Conservation (phyloP, 2,329 filamentous ascomycete genomes). For the Coniosporium tulheliwenetii region DNA sequence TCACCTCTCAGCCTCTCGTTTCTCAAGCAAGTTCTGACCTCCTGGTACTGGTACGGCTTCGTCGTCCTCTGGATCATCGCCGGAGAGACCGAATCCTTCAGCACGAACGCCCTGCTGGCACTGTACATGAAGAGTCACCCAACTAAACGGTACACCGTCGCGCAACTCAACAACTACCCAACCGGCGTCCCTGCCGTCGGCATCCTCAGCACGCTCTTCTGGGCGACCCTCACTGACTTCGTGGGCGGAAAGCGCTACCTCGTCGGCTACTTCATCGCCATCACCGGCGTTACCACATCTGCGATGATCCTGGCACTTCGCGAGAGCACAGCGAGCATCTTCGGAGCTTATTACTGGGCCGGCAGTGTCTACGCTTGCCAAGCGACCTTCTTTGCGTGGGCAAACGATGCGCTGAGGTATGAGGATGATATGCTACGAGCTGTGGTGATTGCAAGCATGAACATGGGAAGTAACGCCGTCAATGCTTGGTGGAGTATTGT, state of each 20-base stretch:
- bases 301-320: constrained; percentile 44
- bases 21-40: constrained; percentile 37
- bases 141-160: constrained; percentile 27
- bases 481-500: constrained; percentile 62
- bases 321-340: constrained; percentile 36
- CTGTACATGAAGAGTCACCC: constrained; percentile 33
- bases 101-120: constrained; percentile 42
- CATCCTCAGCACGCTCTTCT: constrained; percentile 45
- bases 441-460: constrained; percentile 59
- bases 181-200: constrained; percentile 37
- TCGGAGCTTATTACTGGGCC: constrained; percentile 55
- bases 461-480: constrained; percentile 49
- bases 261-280: constrained; percentile 49
- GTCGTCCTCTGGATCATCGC: constrained; percentile 53
- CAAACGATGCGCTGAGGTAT: constrained; percentile 51
- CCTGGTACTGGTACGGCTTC: constrained; percentile 53
- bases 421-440: constrained; percentile 48
- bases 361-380: constrained; percentile 58
- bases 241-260: constrained; percentile 47
- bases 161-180: constrained; percentile 38
- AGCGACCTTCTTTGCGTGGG: constrained; percentile 62
- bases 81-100: constrained; percentile 57
- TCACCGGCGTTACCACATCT: constrained; percentile 48
- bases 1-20: constrained; percentile 35
- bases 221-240: constrained; percentile 53